Evolutionary conservation across 2,329 filamentous ascomycete species (phyloP), one percentile per base, ranked within the genome.

Genomic region (Falciphora oryzae): DNA sequence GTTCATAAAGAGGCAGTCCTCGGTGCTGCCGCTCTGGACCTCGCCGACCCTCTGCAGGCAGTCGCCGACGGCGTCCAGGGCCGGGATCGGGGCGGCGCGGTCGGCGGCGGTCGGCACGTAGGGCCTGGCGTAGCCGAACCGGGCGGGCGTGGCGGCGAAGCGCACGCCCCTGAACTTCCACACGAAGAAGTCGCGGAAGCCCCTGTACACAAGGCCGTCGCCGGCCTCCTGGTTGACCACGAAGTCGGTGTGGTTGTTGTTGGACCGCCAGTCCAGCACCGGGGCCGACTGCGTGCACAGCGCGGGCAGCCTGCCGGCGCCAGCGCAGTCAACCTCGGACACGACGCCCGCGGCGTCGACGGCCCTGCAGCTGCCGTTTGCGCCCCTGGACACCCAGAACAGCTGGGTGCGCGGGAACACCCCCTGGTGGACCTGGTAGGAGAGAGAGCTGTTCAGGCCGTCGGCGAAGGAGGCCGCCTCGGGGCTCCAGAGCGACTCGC

Each of bases 1-100:
- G 64, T 80, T 79, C 32, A 76, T 68, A 62, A 75, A 75, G 14
- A 78, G 69, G 63, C 75, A 76, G 64, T 76, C 74, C 60, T 74
- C 72, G 64, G 69, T 71, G 65, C 71, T 73, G 25, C 70, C 71
- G 53, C 64, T 69, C 62, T 65, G 67, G 11, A 73, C 73, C 64
- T 75, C 72, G 11, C 71, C 71, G 16, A 73, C 67, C 3, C 69
- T 71, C 66, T 75, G 74, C 16, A 71, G 67, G 62, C 73, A 75
- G 64, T 74, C 72, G 13, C 70, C 70, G 7, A 71, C 71, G 5
- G 74, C 71, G 1, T 66, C 67, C 16, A 72, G 68, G 5, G 72
- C 72, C 13, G 69, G 63, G 6, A 73, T 67, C 14, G 66, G 59
- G 50, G 72, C 69, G 2, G 68, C 69, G 2, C 71, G 70, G 18